Percentiles rank a stretch among this genome's conserved stretches.
These are phyloP conservation scores for Mytilinidion resinicola DNA, from an alignment of 495 filamentous ascomycete species.

Conservation along the genomic window DNA sequence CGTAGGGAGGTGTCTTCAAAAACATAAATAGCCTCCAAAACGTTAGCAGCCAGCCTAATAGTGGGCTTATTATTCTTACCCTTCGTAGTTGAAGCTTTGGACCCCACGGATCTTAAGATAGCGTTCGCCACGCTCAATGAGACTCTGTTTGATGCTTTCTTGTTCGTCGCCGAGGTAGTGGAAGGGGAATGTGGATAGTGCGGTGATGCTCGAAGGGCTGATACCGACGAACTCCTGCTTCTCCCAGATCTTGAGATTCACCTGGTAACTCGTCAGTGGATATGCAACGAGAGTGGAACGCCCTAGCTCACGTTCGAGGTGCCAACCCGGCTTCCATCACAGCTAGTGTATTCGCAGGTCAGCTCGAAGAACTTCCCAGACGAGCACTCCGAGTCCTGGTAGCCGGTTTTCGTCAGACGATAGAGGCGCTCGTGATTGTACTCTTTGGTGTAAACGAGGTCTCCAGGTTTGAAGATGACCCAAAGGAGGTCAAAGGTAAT, in stretches of 20 bases:
- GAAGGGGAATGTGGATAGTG: constrained; percentile 3
- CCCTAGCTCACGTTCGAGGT: constrained; percentile 6
- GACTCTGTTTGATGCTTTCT: constrained; percentile 9
- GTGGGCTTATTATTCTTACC: too few relatives aligned
- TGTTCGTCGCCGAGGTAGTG: constrained; percentile 4
- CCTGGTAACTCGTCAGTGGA: background rate
- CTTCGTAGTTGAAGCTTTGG: constrained; percentile 25
- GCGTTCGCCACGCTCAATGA: constrained; percentile 18
- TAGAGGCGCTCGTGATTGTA: constrained; percentile 18
- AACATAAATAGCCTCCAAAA: constrained; percentile 17
- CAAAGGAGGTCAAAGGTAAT: constrained; percentile 24
- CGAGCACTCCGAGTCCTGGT: constrained; percentile 15
- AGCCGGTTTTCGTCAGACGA: constrained; percentile 18
- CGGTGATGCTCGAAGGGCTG: constrained; percentile 2
- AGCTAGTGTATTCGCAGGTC: constrained; percentile 18
- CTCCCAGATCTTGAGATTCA: constrained; percentile 4
- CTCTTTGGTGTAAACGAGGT: constrained; percentile 14
- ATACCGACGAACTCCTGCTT: constrained; percentile 11
- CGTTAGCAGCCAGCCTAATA: too few relatives aligned
- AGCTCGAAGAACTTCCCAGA: constrained; percentile 25
- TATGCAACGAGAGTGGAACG: background rate
- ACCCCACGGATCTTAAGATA: constrained; percentile 9
- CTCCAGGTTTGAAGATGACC: constrained; percentile 29
- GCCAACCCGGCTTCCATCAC: constrained; percentile 21
- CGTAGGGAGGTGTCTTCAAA: constrained; percentile 28